Evolutionary conservation across 2,329 filamentous ascomycete genomes (phyloP).

Genomic region (Clarireedia homoeocarpa): DNA sequence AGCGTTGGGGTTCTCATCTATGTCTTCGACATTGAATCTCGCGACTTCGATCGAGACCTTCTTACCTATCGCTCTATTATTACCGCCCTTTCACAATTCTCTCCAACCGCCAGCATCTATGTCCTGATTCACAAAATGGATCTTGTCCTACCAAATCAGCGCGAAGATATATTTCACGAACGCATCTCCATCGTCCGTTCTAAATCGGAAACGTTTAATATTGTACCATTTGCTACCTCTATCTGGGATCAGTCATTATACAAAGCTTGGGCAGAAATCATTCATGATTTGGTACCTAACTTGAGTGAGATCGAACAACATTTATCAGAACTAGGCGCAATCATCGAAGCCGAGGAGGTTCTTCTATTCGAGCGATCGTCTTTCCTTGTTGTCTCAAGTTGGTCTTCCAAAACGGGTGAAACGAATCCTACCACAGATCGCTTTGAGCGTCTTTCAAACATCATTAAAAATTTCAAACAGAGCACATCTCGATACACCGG

Average conservation of each 20-base stretch:
- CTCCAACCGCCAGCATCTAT: slow-evolving; percentile 74
- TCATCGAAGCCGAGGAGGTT: slow-evolving; percentile 88
- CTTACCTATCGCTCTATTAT: slow-evolving; percentile 90
- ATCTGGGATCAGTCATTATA: slow-evolving; percentile 99
- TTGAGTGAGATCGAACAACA: slow-evolving; percentile 81
- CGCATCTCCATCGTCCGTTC: slow-evolving; percentile 68
- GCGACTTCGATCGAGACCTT: slow-evolving; percentile 88
- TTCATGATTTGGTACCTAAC: slow-evolving; percentile 96
- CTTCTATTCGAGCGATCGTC: slow-evolving; percentile 93
- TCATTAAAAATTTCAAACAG: slow-evolving; percentile 98
- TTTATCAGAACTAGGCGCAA: slow-evolving; percentile 70
- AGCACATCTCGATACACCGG: slow-evolving; percentile 67
- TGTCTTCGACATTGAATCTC: slow-evolving; percentile 96
- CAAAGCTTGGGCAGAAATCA: slow-evolving; percentile 97
- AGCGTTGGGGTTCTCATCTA: slow-evolving; percentile 97
- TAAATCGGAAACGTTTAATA: slow-evolving; percentile 65
- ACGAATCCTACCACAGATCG: slow-evolving; percentile 86
- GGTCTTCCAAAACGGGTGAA: slow-evolving; percentile 66
- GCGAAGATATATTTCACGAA: slow-evolving; percentile 77
- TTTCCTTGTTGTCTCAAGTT: slow-evolving; percentile 91
- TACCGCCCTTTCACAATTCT: slow-evolving; percentile 79
- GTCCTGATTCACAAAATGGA: slow-evolving; percentile 99
- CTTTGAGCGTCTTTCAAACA: slow-evolving; percentile 91
- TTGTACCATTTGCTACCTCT: slow-evolving; percentile 87
- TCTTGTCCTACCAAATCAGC: slow-evolving; percentile 72